Percentiles rank a stretch among this genome's conserved stretches.
Evolutionary conservation across 2,329 filamentous ascomycete species (phyloP).

Genomic region (Sarocladium kiliense): DNA sequence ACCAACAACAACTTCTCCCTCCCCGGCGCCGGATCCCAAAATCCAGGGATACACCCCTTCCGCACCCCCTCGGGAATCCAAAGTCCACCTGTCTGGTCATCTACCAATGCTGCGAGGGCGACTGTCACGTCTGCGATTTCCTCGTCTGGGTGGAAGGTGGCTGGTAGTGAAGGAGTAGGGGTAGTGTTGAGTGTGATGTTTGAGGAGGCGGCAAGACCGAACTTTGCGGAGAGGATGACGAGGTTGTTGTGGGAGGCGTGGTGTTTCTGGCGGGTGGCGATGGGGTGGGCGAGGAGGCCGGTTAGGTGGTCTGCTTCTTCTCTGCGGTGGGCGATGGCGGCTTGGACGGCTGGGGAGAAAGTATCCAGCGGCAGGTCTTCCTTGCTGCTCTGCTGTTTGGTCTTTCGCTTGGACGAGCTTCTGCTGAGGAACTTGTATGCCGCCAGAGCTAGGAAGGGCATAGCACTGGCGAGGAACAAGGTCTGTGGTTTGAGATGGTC

Average conservation of each 20-base stretch:
- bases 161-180: background rate
- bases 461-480: conserved; percentile 32
- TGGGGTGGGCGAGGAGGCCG: conserved; percentile 34
- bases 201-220: conserved; percentile 34
- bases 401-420: background rate
- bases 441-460: conserved; percentile 35
- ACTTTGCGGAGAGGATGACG: conserved; percentile 45
- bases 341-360: conserved; percentile 14
- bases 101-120: conserved; percentile 19
- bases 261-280: conserved; percentile 32
- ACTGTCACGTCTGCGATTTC: conserved; percentile 46
- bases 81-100: conserved; percentile 30
- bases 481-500: conserved; percentile 21
- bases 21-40: conserved; percentile 45
- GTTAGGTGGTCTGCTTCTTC: conserved; percentile 41
- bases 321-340: conserved; percentile 27
- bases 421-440: conserved; percentile 25
- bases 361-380: conserved; percentile 14
- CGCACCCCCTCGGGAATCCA: conserved; percentile 33
- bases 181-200: conserved; percentile 11
- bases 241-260: conserved; percentile 31
- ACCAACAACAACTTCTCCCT: conserved; percentile 40
- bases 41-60: conserved; percentile 41
- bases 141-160: conserved; percentile 17
- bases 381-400: conserved; percentile 11